phyloP scores from a whole-genome alignment of 345 rosid genomes.

The Eucalyptus pumila region DNA sequence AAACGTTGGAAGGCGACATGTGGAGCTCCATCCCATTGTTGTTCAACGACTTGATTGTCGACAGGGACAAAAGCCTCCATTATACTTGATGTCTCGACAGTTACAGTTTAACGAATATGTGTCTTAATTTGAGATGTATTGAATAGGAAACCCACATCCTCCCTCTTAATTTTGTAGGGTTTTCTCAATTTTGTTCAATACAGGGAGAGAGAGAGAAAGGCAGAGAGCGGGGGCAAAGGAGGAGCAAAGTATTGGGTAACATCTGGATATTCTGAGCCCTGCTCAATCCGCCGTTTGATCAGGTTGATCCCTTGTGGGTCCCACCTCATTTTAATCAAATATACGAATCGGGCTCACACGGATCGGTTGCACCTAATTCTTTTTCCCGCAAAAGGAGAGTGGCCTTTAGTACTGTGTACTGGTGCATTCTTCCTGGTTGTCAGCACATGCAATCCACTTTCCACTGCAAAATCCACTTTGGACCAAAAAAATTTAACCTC shows the following conservation, averaged over 20 bases:
- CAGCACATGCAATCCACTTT: conserved; percentile 98
- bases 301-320: not conserved
- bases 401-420: conserved; percentile 59
- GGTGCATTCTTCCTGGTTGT: conserved; percentile 36
- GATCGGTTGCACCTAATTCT: conserved; percentile 19
- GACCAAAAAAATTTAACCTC: conserved; percentile 34
- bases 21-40: not conserved
- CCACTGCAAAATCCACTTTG: conserved; percentile 77
- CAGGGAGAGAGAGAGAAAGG: not conserved
- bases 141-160: conserved; percentile 32
- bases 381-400: not conserved
- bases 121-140: not conserved
- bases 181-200: not conserved
- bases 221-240: not conserved
- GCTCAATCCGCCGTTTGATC: not conserved
- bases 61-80: not conserved
- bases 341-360: not conserved
- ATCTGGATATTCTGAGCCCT: not conserved
- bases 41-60: not conserved
- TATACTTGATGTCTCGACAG: not conserved
- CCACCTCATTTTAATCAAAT: not conserved
- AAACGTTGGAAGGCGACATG: not conserved
- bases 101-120: not conserved
- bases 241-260: not conserved
- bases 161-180: not conserved